These are phyloP conservation scores for Ampelomyces quisqualis DNA, from an alignment of 2,329 filamentous ascomycete genomes.

Conservation along the genomic window DNA sequence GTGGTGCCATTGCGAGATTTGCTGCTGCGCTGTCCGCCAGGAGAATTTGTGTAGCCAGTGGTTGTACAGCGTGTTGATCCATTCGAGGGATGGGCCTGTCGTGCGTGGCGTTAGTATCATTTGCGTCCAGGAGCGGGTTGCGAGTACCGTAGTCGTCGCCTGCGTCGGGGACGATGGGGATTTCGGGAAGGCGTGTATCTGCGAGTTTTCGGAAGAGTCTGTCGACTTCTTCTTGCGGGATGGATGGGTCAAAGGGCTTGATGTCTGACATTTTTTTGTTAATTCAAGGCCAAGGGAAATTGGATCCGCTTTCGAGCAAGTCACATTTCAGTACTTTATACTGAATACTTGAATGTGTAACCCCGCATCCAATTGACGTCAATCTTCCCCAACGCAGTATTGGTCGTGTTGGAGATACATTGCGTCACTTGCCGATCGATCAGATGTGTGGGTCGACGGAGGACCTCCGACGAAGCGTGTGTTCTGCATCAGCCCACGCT, in stretches of 20 bases:
- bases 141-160: slow-evolving; percentile 36
- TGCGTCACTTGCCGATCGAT: slow-evolving; percentile 1
- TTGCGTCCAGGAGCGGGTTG: background rate
- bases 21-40: slow-evolving; percentile 35
- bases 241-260: slow-evolving; percentile 37
- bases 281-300: background rate
- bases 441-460: background rate
- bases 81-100: slow-evolving; percentile 32
- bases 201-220: slow-evolving; percentile 40
- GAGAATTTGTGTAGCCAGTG: slow-evolving; percentile 39
- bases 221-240: slow-evolving; percentile 44
- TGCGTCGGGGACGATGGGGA: slow-evolving; percentile 41
- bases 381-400: too few species aligned
- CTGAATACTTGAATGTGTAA: too few species aligned
- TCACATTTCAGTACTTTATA: too few species aligned
- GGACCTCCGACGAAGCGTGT: background rate
- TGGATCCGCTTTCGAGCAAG: too few species aligned
- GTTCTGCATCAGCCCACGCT: too few species aligned
- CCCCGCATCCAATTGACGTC: background rate
- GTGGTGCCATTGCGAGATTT: slow-evolving; percentile 39
- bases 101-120: slow-evolving; percentile 2
- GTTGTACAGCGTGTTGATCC: slow-evolving; percentile 39
- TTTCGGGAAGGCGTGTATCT: slow-evolving; percentile 36
- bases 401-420: slow-evolving; percentile 1
- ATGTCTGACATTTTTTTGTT: slow-evolving; percentile 20